Conservation (phyloP, 2,329 filamentous ascomycete species). For the Beauveria caledonica region DNA sequence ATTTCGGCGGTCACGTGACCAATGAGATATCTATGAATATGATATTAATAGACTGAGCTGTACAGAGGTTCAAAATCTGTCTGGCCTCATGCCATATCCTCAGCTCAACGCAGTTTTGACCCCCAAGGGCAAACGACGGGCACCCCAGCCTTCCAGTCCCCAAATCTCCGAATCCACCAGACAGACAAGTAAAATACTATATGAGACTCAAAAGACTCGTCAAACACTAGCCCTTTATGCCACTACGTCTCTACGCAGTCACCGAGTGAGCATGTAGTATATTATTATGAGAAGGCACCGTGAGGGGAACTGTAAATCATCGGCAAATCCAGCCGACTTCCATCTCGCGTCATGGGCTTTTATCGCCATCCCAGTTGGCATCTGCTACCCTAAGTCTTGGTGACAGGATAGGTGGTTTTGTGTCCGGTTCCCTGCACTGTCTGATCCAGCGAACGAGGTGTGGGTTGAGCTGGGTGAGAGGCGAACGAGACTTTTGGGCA, state of each 20-base stretch:
- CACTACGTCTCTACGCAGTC: conserved; percentile 7
- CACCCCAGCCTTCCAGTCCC: background rate
- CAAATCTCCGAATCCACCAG: background rate
- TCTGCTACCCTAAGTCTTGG: conserved; percentile 11
- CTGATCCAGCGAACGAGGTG: background rate
- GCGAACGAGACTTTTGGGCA: background rate
- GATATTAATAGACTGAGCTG: no score
- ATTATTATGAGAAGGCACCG: conserved; percentile 11
- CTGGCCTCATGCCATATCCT: no score
- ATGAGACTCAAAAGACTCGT: background rate
- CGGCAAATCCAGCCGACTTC: conserved; percentile 13
- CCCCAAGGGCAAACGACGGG: no score
- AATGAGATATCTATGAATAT: no score
- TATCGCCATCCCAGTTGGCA: conserved; percentile 14
- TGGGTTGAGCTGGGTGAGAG: background rate
- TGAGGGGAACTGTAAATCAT: conserved; percentile 9
- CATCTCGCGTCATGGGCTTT: conserved; percentile 13
- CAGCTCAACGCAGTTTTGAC: no score
- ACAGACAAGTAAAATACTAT: conserved; percentile 7
- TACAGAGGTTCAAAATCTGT: no score
- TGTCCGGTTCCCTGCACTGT: background rate
- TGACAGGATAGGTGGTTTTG: conserved; percentile 8
- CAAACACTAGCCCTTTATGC: background rate
- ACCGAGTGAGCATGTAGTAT: conserved; percentile 9
- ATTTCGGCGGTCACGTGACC: no score